Evolutionary conservation across 140 eudicot species (phyloP), one percentile per base, ranked within the genome.

Genomic region (Artemisia princeps): DNA sequence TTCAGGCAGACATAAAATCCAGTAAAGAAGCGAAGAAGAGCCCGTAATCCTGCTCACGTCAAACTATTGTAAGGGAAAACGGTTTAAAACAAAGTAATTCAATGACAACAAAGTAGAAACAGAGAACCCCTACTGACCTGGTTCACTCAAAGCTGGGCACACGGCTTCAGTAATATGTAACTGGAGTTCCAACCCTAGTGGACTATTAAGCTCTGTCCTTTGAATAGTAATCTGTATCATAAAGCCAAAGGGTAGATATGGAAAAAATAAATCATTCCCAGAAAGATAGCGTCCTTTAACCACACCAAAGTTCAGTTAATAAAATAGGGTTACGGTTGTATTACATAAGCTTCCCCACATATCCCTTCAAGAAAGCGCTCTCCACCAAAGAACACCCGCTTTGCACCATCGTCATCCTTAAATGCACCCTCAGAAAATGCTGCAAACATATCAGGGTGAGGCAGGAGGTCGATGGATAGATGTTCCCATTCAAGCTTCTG

Each of bases 401-500:
- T 92, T 68, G 89, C 98, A 62, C 98, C 98, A 88, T 92, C 96
- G 28, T 83, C 89, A 26, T 92, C 98, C 80, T 84, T 92, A 72
- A 84, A 80, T 59, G 87, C 86, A 64, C 81, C 96, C 73, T 80
- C 78, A 72, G 88, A 76, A 67, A 66, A 59, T 58, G 83, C 89
- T 67, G 83, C 44, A 76, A 92, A 92, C 98, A 88, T 92, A 81
- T 92, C 98, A 42, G 98, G 98, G 75, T 92, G 98, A 61, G 98
- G 98, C 67, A 88, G 83, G 75, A 92, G 89, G 81, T 92, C 98
- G 71, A 92, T 80, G 44, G 98, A 92, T 67, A 92, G 74, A 74
- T 78, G 79, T 74, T 86, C 95, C 98, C 98, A 92, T 78, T 88
- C 89, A 86, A 92, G 98, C 78, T 92, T 92, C 98, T 92, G 94